These are phyloP conservation scores for Backusella sp. DNA, from an alignment of 192 early-diverging fungal genomes.

Conservation along the genomic window DNA sequence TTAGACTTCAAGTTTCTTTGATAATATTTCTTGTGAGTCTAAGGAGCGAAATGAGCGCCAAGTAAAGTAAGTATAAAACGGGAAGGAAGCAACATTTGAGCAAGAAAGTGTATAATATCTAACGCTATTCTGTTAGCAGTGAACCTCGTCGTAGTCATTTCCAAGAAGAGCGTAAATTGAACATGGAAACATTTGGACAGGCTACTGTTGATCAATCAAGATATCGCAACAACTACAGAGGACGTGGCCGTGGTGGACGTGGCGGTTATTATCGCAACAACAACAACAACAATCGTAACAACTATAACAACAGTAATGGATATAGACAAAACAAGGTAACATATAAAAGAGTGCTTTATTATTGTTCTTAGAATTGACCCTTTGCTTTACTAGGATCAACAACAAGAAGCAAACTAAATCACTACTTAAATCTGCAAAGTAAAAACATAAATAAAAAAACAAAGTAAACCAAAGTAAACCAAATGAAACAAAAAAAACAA, in stretches of 20 bases:
- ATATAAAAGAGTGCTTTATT: background rate
- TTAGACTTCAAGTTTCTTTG: conserved; percentile 99
- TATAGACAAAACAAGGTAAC: conserved; percentile 3
- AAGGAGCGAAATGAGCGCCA: conserved; percentile 48
- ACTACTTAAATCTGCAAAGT: background rate
- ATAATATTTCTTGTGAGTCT: conserved; percentile 97
- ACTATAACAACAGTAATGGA: background rate
- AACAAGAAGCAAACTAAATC: conserved; percentile 1
- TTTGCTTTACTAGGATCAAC: background rate
- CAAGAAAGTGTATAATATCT: background rate
- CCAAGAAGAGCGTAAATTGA: conserved; percentile 86
- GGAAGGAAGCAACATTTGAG: background rate
- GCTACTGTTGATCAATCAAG: conserved; percentile 65
- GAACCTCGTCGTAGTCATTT: conserved; percentile 70
- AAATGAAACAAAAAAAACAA: background rate
- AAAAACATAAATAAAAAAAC: background rate
- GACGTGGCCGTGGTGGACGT: conserved; percentile 48
- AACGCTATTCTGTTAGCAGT: background rate
- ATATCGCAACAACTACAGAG: conserved; percentile 53
- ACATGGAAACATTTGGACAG: conserved; percentile 98
- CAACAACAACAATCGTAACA: background rate
- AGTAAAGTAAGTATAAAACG: conserved; percentile 6
- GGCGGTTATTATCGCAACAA: conserved; percentile 37
- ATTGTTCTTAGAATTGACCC: background rate
- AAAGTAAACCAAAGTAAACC: no score